Conservation (phyloP, 306 rosid species). For the Cucumis hystrix region DNA sequence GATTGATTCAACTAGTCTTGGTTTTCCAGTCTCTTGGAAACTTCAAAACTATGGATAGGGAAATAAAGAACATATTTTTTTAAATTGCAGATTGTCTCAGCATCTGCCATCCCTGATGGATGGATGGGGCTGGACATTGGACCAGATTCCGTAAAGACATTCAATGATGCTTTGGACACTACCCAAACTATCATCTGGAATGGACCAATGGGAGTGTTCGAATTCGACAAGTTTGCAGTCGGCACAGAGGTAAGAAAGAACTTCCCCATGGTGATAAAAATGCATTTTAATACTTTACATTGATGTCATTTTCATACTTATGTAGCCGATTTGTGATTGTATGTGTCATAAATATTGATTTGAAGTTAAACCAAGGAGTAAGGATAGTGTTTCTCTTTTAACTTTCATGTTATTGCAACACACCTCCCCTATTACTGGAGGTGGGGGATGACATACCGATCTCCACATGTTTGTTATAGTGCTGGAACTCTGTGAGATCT, state of each 20-base stretch:
- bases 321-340: background rate
- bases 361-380: background rate
- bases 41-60: background rate
- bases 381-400: background rate
- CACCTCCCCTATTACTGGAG: background rate
- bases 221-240: constrained; percentile 85
- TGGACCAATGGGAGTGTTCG: constrained; percentile 99
- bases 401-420: background rate
- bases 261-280: background rate
- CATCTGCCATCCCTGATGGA: constrained; percentile 94
- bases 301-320: background rate
- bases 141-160: constrained; percentile 82
- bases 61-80: constrained; percentile 8
- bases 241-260: constrained; percentile 74
- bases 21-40: background rate
- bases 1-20: background rate
- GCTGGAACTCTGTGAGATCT: background rate
- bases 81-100: constrained; percentile 61
- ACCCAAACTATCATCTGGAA: constrained; percentile 96
- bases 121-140: constrained; percentile 99
- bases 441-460: background rate
- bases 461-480: background rate
- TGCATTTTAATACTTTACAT: background rate
- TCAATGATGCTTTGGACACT: constrained; percentile 69
- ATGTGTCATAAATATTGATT: background rate